Evolutionary conservation across 75 land plant genomes (phyloP).

Genomic region (Chamaecyparis obtusa): DNA sequence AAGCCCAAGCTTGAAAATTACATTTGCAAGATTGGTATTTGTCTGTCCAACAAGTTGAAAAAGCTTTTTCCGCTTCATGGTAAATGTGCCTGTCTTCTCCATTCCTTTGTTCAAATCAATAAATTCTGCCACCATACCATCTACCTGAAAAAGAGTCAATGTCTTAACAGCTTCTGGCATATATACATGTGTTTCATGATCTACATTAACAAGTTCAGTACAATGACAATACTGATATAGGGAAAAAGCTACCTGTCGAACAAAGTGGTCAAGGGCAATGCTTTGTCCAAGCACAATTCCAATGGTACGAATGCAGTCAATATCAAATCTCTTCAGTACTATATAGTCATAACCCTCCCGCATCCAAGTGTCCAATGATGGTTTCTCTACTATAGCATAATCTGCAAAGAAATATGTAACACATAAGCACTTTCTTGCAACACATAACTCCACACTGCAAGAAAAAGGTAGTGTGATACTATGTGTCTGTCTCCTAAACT

Average conservation of each 20-base stretch:
- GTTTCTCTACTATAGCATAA: constrained; percentile 78
- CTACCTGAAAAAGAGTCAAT: constrained; percentile 44
- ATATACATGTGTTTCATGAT: neutral
- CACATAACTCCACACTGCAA: neutral
- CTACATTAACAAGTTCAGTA: neutral
- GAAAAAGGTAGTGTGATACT: neutral
- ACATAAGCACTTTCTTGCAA: neutral
- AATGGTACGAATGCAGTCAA: constrained; percentile 78
- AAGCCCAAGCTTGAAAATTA: constrained; percentile 81
- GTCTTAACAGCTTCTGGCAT: neutral
- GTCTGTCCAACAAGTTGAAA: constrained; percentile 90
- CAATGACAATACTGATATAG: neutral
- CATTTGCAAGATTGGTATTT: constrained; percentile 86
- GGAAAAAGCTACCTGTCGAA: constrained; percentile 53
- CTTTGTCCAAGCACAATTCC: constrained; percentile 88
- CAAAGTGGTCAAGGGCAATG: constrained; percentile 82
- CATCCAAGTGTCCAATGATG: constrained; percentile 65
- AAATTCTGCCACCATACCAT: constrained; percentile 86
- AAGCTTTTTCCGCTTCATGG: constrained; percentile 72
- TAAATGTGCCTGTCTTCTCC: constrained; percentile 83
- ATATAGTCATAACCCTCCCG: constrained; percentile 79
- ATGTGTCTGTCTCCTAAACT: neutral
- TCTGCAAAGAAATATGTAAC: constrained; percentile 33
- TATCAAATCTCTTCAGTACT: constrained; percentile 68
- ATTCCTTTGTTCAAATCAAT: constrained; percentile 76